Evolutionary conservation across 441 rosid genomes (phyloP).

Genomic region (Brassica hybrid): DNA sequence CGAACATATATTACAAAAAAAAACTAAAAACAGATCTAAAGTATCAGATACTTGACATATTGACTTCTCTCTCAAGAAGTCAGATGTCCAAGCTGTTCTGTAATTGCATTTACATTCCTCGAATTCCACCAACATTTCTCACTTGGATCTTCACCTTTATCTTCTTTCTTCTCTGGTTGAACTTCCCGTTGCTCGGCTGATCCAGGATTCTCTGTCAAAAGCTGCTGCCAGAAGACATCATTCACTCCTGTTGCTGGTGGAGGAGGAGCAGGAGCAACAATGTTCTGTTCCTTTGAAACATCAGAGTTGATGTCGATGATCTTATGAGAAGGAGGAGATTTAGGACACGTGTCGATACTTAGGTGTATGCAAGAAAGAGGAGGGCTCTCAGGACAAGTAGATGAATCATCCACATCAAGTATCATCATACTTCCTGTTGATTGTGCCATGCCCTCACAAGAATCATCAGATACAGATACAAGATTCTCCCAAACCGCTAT

Average conservation of each 20-base stretch:
- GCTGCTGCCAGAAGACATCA: slow-evolving; percentile 93
- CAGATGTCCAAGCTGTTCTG: slow-evolving; percentile 86
- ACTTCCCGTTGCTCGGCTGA: slow-evolving; percentile 50
- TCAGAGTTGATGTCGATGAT: slow-evolving; percentile 80
- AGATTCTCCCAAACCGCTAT: slow-evolving; percentile 72
- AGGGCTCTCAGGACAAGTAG: slow-evolving; percentile 78
- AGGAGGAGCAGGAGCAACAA: slow-evolving; percentile 38
- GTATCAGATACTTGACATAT: too few species aligned
- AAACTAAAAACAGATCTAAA: too few species aligned
- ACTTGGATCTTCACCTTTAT: slow-evolving; percentile 53
- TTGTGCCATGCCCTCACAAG: slow-evolving; percentile 46
- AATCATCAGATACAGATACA: slow-evolving; percentile 48
- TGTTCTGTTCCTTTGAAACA: slow-evolving; percentile 46
- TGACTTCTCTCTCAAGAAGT: slow-evolving; percentile 58
- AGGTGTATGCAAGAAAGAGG: slow-evolving; percentile 60
- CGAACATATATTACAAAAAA: too few species aligned
- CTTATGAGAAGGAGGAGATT: slow-evolving; percentile 48
- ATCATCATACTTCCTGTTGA: slow-evolving; percentile 43
- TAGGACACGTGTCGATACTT: slow-evolving; percentile 55
- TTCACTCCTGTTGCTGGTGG: slow-evolving; percentile 65
- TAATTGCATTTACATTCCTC: slow-evolving; percentile 70
- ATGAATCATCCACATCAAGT: slow-evolving; percentile 74
- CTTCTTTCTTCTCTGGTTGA: slow-evolving; percentile 37
- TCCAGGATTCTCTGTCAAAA: slow-evolving; percentile 90
- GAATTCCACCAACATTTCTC: slow-evolving; percentile 66